Conservation (phyloP, 257 asterid species). For the Lavandula angustifolia region DNA sequence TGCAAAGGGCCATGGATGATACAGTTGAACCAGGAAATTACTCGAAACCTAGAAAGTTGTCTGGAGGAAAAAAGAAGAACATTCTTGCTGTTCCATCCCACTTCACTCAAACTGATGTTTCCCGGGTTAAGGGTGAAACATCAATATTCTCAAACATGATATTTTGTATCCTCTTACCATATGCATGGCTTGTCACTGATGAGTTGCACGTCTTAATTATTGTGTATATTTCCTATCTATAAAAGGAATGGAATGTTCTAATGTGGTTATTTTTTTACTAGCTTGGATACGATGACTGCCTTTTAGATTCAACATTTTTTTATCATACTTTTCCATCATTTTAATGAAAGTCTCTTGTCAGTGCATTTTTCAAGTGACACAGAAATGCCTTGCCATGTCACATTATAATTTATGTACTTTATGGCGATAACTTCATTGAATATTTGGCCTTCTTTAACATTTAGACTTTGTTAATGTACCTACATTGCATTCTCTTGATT, state of each 20-base stretch:
- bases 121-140: slow-evolving; percentile 79
- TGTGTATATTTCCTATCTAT: slow-evolving; percentile 10
- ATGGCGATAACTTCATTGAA: slow-evolving; percentile 8
- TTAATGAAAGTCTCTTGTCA: slow-evolving; percentile 1
- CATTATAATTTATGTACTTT: slow-evolving; percentile 17
- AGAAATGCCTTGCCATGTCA: slow-evolving; percentile 14
- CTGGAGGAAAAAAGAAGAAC: slow-evolving; percentile 62
- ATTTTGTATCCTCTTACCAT: slow-evolving; percentile 73
- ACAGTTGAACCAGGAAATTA: slow-evolving; percentile 50
- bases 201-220: slow-evolving; percentile 4
- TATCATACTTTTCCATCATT: not conserved
- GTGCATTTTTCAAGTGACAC: slow-evolving; percentile 25
- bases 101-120: slow-evolving; percentile 82
- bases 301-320: too few relatives aligned
- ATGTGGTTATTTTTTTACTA: not conserved
- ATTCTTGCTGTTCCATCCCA: slow-evolving; percentile 83
- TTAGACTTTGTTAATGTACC: slow-evolving; percentile 85
- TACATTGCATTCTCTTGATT: slow-evolving; percentile 63
- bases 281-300: not conserved
- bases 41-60: slow-evolving; percentile 49
- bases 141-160: slow-evolving; percentile 66
- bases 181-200: slow-evolving; percentile 7
- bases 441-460: slow-evolving; percentile 59
- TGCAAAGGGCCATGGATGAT: slow-evolving; percentile 52
- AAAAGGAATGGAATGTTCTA: not conserved